Evolutionary conservation across 2,329 filamentous ascomycete species (phyloP), one percentile per base, ranked within the genome.

Genomic region (Colletotrichum sublineola): DNA sequence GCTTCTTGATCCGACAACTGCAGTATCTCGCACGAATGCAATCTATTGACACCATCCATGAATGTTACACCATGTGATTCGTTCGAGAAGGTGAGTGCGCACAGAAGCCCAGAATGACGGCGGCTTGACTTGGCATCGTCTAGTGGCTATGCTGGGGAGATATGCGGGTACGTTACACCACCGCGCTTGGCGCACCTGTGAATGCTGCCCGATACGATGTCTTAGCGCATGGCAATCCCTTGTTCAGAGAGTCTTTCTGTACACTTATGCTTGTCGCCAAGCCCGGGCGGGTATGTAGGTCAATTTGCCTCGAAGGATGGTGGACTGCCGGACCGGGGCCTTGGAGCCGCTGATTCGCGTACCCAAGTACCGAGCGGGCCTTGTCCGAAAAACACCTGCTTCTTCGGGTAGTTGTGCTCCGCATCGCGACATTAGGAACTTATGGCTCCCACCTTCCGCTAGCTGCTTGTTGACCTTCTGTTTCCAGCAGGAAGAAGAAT

Each of bases 311-410:
- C 68, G 68, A 46, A 68, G 52, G 52, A 63, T 57, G 53, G 58
- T 72, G 69, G 69, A 72, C 69, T 72, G 65, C 69, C 69, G 69
- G 57, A 52, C 65, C 65, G 58, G 69, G 60, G 58, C 46, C 9
- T 18, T 20, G 58, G 53, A 15, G 36, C 38, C 31, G 65, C 4
- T 68, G 65, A 68, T 68, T 72, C 65, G 69, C 46, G 31, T 29
- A 24, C 5, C 31, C 58, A 55, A 68, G 65, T 72, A 63, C 69
- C 58, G 69, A 63, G 64, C 62, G 63, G 68, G 50, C 40, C 57
- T 29, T 33, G 18, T 57, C 48, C 50, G 44, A 20, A n/a, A 68
- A n/a, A 57, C 69, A 72, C 69, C 69, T 72, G 69, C 69, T 68
- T 68, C 65, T 72, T 72, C 53, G 44, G 69, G 69, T 36, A 68